phyloP scores from a whole-genome alignment of 352 stramenopile genomes.

The Plasmopara halstedii region DNA sequence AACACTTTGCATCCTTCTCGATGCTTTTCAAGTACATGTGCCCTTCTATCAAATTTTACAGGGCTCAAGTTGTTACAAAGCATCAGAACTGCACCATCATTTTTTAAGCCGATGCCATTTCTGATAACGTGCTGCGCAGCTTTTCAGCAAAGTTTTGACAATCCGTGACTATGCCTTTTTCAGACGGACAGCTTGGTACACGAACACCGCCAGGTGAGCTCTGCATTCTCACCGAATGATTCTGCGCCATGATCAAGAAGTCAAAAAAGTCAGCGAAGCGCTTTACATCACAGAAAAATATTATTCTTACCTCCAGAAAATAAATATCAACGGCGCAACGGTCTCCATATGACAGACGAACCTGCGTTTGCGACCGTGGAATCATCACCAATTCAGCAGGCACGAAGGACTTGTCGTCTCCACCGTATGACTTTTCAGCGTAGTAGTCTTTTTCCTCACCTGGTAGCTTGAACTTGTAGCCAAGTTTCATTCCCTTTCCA shows the following conservation, averaged over 20 bases:
- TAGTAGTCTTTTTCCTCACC: slow-evolving; percentile 83
- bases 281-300: not conserved
- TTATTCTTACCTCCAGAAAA: slow-evolving; percentile 70
- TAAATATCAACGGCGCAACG: slow-evolving; percentile 87
- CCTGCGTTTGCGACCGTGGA: slow-evolving; percentile 75
- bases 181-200: slow-evolving; percentile 63
- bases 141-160: slow-evolving; percentile 79
- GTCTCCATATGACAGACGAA: slow-evolving; percentile 77
- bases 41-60: not conserved
- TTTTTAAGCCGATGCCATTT: slow-evolving; percentile 82
- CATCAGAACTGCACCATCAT: too few relatives aligned
- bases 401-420: slow-evolving; percentile 83
- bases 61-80: not conserved
- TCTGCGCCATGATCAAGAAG: slow-evolving; percentile 25
- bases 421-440: slow-evolving; percentile 74
- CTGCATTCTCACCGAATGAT: slow-evolving; percentile 80
- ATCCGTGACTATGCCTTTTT: slow-evolving; percentile 64
- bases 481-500: slow-evolving; percentile 80
- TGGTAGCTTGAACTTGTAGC: slow-evolving; percentile 83
- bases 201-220: slow-evolving; percentile 68
- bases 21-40: slow-evolving; percentile 6
- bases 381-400: slow-evolving; percentile 78
- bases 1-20: slow-evolving; percentile 2
- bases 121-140: slow-evolving; percentile 70
- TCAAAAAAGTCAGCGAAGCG: slow-evolving; percentile 4